Evolutionary conservation across 257 asterid species (phyloP), one percentile per base, ranked within the genome.

Genomic region (Datura wrightii): DNA sequence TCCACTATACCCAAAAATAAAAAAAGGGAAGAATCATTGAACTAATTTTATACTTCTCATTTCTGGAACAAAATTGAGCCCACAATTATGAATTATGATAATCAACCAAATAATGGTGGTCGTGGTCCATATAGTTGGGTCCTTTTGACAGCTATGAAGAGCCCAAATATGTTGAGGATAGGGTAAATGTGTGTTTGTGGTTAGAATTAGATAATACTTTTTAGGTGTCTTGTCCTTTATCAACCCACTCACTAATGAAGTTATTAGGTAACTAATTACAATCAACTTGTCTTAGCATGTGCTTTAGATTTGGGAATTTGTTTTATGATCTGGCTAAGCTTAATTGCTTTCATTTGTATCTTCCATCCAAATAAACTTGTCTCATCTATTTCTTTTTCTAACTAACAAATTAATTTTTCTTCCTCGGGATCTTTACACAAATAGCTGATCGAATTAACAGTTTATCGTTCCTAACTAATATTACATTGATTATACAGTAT

Each of bases 221-320:
- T 54, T 52, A 31, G 82, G 63, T 76, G 31, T 24, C 63, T 50
- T 52, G 63, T 76, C 82, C 31, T 76, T 52, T 37, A 76, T 31
- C 82, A 76, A 31, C 63, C 63, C 14, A 76, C 82, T 76, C 63
- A 52, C 46, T 76, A 76, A 50, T 76, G 19, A 50, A 52, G 62
- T 76, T 31, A 76, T 76, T 76, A 24, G 85, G 80, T 87, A 83
- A 55, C 71, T 62, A 65, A 74, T 84, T 84, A 39, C 18, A 62
- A 81, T 87, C 82, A 65, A 79, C 84, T 39, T 84, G 55, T 79
- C 84, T 62, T 10, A 31, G 18, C 87, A 87, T 82, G 87, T 87
- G 87, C 62, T 24, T 19, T 82, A 19, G 79, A 79, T 50, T 46
- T 65, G 56, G 14, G 18, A 48, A 74, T 83, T 63, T 65, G 44